phyloP scores from a whole-genome alignment of 306 rosid species.

The Adenanthera pavonina region DNA sequence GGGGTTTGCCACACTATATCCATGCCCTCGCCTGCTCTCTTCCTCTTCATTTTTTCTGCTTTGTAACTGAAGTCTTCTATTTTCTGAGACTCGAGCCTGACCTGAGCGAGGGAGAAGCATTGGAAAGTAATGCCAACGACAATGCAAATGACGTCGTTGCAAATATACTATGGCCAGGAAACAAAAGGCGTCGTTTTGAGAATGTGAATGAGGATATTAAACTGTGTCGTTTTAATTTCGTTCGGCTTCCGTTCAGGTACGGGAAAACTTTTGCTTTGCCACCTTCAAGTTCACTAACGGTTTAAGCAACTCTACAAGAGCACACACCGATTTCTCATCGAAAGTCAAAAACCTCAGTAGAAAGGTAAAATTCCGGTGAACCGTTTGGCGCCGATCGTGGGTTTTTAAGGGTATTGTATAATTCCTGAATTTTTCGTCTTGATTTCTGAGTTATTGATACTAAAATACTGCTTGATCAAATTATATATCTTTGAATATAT shows the following conservation, averaged over 20 bases:
- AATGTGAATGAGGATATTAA: neutral
- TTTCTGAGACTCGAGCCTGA: neutral
- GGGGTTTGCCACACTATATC: conserved; percentile 94
- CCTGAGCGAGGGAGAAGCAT: neutral
- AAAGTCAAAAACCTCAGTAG: conserved; percentile 36
- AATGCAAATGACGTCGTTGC: conserved; percentile 24
- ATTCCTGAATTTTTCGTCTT: neutral
- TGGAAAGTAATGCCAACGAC: conserved; percentile 37
- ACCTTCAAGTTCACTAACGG: conserved; percentile 42
- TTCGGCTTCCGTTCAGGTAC: neutral
- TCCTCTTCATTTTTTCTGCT: conserved; percentile 47
- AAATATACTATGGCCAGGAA: neutral
- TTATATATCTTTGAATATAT: neutral
- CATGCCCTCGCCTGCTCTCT: conserved; percentile 50
- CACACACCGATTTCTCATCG: conserved; percentile 31
- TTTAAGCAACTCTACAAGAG: conserved; percentile 5
- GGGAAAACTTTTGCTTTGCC: neutral
- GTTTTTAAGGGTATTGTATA: conserved; percentile 12
- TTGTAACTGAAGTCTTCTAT: neutral
- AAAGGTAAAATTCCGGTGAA: conserved; percentile 2
- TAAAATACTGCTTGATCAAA: neutral
- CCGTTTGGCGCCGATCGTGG: neutral
- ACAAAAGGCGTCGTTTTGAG: conserved; percentile 6
- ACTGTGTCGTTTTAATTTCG: conserved; percentile 29
- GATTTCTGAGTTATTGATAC: neutral